Evolutionary conservation across 805 yeast species (phyloP).

Genomic region (Candida morakotiae): DNA sequence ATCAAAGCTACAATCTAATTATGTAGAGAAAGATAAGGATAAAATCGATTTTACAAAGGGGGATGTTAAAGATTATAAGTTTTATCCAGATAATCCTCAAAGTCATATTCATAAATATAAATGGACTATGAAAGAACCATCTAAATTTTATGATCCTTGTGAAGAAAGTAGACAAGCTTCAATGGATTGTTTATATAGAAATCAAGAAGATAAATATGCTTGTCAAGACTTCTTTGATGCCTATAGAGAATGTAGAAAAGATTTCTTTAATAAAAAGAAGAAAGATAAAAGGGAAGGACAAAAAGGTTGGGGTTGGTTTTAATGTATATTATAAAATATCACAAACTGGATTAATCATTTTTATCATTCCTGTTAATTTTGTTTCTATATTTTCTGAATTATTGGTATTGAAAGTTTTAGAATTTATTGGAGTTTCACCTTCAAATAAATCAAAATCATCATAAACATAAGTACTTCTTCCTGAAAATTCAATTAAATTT

Average conservation of each 20-base stretch:
- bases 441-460: conserved; percentile 11
- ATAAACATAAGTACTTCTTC: conserved; percentile 7
- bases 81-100: conserved; percentile 87
- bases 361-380: conserved; percentile 7
- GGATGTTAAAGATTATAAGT: conserved; percentile 49
- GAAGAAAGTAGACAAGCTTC: conserved; percentile 86
- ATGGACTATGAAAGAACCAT: conserved; percentile 73
- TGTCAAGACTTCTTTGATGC: conserved; percentile 82
- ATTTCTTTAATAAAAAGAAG: conserved; percentile 35
- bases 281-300: conserved; percentile 33
- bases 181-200: conserved; percentile 73
- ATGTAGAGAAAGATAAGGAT: conserved; percentile 28
- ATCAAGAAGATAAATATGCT: conserved; percentile 63
- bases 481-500: conserved; percentile 2
- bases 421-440: conserved; percentile 6
- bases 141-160: conserved; percentile 91
- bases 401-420: conserved; percentile 4
- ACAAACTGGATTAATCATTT: conserved; percentile 7
- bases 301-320: conserved; percentile 38
- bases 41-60: conserved; percentile 58
- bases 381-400: conserved; percentile 5
- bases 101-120: conserved; percentile 61
- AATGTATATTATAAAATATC: conserved; percentile 7
- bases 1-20: conserved; percentile 14
- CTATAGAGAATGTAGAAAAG: conserved; percentile 83